phyloP scores from a whole-genome alignment of 495 filamentous ascomycete genomes.

The Cairneyella variabilis region DNA sequence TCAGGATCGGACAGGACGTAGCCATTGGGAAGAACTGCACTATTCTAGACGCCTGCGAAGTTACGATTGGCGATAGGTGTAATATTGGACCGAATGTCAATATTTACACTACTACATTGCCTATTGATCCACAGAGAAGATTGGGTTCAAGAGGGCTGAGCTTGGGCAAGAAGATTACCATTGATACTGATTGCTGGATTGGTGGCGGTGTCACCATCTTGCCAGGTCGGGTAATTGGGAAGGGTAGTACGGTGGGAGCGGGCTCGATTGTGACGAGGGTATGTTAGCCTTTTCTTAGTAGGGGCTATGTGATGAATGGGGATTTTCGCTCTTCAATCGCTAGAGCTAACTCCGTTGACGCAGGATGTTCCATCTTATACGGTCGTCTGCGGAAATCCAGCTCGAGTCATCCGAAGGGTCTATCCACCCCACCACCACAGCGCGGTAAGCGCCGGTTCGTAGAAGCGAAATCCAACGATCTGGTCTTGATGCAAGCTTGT shows the following conservation, averaged over 20 bases:
- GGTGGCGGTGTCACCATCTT: conserved; percentile 82
- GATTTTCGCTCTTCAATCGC: conserved; percentile 4
- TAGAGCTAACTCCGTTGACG: conserved; percentile 1
- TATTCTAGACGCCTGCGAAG: conserved; percentile 72
- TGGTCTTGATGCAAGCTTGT: conserved; percentile 4
- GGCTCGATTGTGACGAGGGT: conserved; percentile 88
- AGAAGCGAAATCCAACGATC: no score
- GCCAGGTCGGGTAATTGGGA: conserved; percentile 76
- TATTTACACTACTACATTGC: conserved; percentile 72
- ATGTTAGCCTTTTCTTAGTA: conserved; percentile 29
- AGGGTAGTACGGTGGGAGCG: conserved; percentile 75
- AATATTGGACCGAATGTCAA: conserved; percentile 85
- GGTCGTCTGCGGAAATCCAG: conserved; percentile 61
- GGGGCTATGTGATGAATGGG: no score
- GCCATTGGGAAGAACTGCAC: conserved; percentile 82
- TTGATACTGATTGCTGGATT: conserved; percentile 88
- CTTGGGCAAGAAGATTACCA: conserved; percentile 68
- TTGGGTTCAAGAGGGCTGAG: conserved; percentile 71
- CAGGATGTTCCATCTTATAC: conserved; percentile 61
- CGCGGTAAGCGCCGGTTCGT: no score
- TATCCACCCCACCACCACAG: no score
- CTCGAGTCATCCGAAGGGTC: conserved; percentile 54
- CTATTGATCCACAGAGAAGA: conserved; percentile 70
- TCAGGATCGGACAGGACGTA: conserved; percentile 81
- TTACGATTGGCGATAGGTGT: conserved; percentile 74